Conservation (phyloP, 805 yeast species). For the Helenozyma baotianmanensis region DNA sequence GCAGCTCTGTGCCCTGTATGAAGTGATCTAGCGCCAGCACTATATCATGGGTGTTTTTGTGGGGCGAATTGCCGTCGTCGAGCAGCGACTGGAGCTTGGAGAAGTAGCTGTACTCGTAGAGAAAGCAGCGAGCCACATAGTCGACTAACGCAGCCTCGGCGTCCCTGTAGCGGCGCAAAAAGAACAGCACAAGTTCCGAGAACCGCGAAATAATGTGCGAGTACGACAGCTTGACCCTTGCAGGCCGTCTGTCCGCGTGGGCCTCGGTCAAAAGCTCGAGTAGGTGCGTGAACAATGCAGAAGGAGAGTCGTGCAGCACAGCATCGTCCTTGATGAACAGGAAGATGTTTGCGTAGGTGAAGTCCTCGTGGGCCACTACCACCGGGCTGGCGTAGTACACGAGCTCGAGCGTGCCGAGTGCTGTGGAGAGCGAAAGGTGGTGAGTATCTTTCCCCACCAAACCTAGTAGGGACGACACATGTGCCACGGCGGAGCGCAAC, state of each 20-base stretch:
- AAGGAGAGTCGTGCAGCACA: background rate
- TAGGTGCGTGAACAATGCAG: conserved; percentile 1
- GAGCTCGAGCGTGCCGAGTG: background rate
- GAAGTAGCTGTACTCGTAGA: conserved; percentile 1
- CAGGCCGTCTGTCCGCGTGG: conserved; percentile 4
- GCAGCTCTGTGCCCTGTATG: too few relatives aligned
- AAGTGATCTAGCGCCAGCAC: conserved; percentile 18
- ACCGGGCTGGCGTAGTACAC: background rate
- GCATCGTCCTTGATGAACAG: conserved; percentile 2
- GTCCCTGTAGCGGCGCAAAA: conserved; percentile 12
- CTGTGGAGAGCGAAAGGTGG: too few relatives aligned
- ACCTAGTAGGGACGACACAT: too few relatives aligned
- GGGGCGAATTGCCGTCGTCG: background rate
- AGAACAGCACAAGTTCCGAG: conserved; percentile 14
- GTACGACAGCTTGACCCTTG: conserved; percentile 16
- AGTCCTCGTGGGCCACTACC: background rate
- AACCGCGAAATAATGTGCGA: conserved; percentile 12
- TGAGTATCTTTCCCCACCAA: too few relatives aligned
- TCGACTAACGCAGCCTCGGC: conserved; percentile 15
- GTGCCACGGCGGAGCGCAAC: background rate
- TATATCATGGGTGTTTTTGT: conserved; percentile 20
- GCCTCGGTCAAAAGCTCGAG: background rate
- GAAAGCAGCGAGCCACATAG: conserved; percentile 17
- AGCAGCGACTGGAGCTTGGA: background rate
- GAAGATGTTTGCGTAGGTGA: conserved; percentile 2